Evolutionary conservation across 768 basidiomycete species (phyloP).

Genomic region (Agaricus blazei): DNA sequence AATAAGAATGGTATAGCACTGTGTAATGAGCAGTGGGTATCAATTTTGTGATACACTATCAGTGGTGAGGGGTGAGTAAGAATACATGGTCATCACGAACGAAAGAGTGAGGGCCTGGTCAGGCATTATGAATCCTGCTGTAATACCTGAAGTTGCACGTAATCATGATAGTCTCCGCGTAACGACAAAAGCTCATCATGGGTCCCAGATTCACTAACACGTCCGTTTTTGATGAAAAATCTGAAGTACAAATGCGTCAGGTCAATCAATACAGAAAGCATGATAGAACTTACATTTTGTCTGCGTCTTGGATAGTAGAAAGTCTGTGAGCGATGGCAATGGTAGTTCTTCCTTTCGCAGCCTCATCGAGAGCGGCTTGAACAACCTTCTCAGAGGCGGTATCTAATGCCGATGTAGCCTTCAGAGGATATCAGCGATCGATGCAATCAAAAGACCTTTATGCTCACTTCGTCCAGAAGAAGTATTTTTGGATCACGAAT

Average conservation of each 20-base stretch:
- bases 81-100: too few species aligned
- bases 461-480: constrained; percentile 55
- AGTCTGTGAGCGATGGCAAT: constrained; percentile 88
- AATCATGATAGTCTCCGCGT: constrained; percentile 64
- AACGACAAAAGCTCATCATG: constrained; percentile 64
- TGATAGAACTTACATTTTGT: constrained; percentile 51
- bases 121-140: neutral
- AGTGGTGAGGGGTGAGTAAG: too few species aligned
- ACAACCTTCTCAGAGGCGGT: constrained; percentile 84
- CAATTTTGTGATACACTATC: too few species aligned
- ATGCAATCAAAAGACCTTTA: neutral
- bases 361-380: constrained; percentile 81
- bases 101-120: too few species aligned
- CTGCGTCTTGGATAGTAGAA: constrained; percentile 83
- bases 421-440: neutral
- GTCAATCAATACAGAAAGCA: neutral
- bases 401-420: constrained; percentile 77
- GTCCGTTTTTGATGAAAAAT: constrained; percentile 77
- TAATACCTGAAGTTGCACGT: constrained; percentile 71
- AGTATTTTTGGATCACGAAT: constrained; percentile 78
- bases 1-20: too few species aligned
- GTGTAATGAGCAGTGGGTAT: too few species aligned
- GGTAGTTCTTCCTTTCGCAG: constrained; percentile 82
- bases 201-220: constrained; percentile 71
- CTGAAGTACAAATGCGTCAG: constrained; percentile 23